These are phyloP conservation scores for Gossypium davidsonii DNA, from an alignment of 441 rosid species.

Conservation along the genomic window DNA sequence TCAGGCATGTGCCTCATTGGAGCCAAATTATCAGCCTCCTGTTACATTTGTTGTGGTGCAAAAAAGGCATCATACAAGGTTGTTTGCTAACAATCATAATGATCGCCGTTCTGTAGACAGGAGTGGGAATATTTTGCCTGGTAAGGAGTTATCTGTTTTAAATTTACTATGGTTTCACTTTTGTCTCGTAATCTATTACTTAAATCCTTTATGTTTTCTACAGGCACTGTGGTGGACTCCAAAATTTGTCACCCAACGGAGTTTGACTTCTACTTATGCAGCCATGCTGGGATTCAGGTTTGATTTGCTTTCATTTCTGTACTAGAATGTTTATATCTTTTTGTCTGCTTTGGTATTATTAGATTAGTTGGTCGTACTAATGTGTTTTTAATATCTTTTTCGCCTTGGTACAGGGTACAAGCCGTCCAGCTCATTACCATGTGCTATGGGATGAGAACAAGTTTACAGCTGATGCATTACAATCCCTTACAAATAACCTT, in stretches of 20 bases:
- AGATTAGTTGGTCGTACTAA: not conserved
- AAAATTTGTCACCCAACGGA: slow-evolving; percentile 95
- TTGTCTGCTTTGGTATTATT: not conserved
- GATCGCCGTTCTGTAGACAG: slow-evolving; percentile 65
- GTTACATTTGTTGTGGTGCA: slow-evolving; percentile 97
- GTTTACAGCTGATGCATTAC: slow-evolving; percentile 44
- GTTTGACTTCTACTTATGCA: slow-evolving; percentile 89
- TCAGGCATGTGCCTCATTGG: slow-evolving; percentile 85
- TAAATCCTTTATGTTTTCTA: not conserved
- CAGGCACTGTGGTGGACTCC: slow-evolving; percentile 95
- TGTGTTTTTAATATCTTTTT: not conserved
- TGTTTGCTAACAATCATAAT: slow-evolving; percentile 72
- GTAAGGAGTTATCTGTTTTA: slow-evolving; percentile 21
- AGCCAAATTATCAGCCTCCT: slow-evolving; percentile 91
- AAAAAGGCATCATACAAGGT: slow-evolving; percentile 93
- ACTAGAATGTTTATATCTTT: not conserved
- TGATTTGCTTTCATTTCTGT: not conserved
- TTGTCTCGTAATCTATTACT: not conserved
- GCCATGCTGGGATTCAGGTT: slow-evolving; percentile 96
- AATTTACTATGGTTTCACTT: not conserved
- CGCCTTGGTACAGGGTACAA: slow-evolving; percentile 55
- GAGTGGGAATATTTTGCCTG: slow-evolving; percentile 84
- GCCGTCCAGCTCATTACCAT: slow-evolving; percentile 95
- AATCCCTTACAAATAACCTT: slow-evolving; percentile 78
- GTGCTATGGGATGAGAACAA: slow-evolving; percentile 76